Conservation (phyloP, 2,329 filamentous ascomycete genomes). For the Ascochyta rabiei region DNA sequence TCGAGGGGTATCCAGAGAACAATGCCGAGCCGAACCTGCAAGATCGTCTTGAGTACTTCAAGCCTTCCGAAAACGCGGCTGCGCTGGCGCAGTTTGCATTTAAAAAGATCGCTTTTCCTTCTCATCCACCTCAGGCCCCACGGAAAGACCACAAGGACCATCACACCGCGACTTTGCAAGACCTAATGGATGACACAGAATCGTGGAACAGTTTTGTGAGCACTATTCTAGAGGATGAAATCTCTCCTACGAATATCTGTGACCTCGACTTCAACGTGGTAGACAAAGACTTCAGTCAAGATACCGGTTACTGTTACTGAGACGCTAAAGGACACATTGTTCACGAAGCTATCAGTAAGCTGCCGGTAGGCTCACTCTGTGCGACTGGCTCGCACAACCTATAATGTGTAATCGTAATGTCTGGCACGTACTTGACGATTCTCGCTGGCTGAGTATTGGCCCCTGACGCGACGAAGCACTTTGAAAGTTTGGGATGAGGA, state of each 20-base stretch:
- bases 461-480: no score
- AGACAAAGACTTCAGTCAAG: background rate
- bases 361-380: background rate
- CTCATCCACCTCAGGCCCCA: constrained; percentile 18
- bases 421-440: background rate
- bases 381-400: background rate
- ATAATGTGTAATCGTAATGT: constrained; percentile 5
- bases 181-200: constrained; percentile 1
- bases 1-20: constrained; percentile 39
- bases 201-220: constrained; percentile 7
- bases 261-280: constrained; percentile 2
- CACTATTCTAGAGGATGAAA: constrained; percentile 18
- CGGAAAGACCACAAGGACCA: constrained; percentile 19
- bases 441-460: background rate
- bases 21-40: constrained; percentile 30
- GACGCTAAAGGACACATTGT: no score
- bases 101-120: constrained; percentile 18
- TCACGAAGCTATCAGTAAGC: background rate
- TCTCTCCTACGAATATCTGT: constrained; percentile 5
- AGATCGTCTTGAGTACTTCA: constrained; percentile 39
- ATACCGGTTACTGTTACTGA: background rate
- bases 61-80: constrained; percentile 19
- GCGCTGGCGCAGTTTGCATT: constrained; percentile 33
- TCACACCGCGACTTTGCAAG: constrained; percentile 1
- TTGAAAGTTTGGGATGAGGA: no score